A percentile compares a stretch with the other conserved stretches of the same genome.
phyloP scores from a whole-genome alignment of 2,329 filamentous ascomycete species.

The Macrophomina phaseolina region DNA sequence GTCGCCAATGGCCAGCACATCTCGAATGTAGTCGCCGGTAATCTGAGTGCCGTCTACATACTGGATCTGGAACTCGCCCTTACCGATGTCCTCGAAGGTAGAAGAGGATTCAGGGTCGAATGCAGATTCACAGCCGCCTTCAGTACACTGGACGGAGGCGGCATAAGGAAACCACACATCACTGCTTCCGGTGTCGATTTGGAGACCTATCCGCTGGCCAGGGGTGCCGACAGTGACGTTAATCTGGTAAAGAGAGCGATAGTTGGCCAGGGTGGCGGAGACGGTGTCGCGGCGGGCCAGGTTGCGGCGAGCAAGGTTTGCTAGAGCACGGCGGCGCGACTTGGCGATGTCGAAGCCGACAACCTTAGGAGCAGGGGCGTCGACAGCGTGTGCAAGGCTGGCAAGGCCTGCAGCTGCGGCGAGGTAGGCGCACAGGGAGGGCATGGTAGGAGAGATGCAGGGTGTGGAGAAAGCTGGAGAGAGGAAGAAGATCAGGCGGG shows the following conservation, averaged over 20 bases:
- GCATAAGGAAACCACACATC: constrained; percentile 23
- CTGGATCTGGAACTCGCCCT: constrained; percentile 12
- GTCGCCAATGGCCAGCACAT: constrained; percentile 19
- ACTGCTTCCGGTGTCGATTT: constrained; percentile 26
- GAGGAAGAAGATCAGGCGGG: constrained; percentile 1
- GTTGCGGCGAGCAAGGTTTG: constrained; percentile 7
- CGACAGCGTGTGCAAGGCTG: constrained; percentile 4
- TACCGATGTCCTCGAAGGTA: constrained; percentile 18
- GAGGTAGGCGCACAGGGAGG: not conserved
- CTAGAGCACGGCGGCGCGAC: not conserved
- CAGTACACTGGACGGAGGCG: not conserved
- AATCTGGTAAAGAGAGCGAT: constrained; percentile 19
- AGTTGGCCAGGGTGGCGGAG: constrained; percentile 11
- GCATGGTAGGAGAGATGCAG: not conserved
- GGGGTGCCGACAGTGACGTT: constrained; percentile 29
- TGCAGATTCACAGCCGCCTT: not conserved
- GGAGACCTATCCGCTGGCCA: constrained; percentile 15
- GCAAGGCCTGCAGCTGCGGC: constrained; percentile 13
- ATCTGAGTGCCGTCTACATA: constrained; percentile 26
- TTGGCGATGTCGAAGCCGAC: constrained; percentile 25
- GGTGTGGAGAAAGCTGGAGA: not conserved
- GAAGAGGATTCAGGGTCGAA: constrained; percentile 14
- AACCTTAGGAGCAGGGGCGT: constrained; percentile 6
- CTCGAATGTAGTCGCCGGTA: constrained; percentile 16
- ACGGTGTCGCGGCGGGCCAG: constrained; percentile 20